Percentiles rank a stretch among this genome's conserved stretches.
Conservation (phyloP, 2,329 filamentous ascomycete species). For the Alternaria brassicae region DNA sequence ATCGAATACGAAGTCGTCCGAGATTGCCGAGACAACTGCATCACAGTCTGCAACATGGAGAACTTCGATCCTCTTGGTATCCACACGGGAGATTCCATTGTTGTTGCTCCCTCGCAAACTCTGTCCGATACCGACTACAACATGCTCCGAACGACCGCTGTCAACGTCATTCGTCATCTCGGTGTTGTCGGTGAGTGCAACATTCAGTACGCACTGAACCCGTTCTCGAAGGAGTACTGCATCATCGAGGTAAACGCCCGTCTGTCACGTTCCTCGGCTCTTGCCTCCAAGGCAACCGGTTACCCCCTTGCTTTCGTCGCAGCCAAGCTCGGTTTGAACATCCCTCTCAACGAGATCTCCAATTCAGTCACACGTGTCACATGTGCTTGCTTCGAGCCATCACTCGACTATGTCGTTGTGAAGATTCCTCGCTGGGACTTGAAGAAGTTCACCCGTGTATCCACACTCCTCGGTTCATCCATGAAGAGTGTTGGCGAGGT, state of each 20-base stretch:
- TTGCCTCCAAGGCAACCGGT: conserved; percentile 96
- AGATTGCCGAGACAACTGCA: conserved; percentile 95
- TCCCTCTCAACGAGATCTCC: conserved; percentile 93
- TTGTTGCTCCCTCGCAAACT: conserved; percentile 96
- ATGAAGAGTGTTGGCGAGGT: conserved; percentile 99
- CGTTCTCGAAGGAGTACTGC: conserved; percentile 94
- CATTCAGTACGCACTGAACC: conserved; percentile 97
- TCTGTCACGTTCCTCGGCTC: conserved; percentile 90
- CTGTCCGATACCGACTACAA: conserved; percentile 98
- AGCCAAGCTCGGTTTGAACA: conserved; percentile 92
- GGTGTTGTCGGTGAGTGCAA: conserved; percentile 99
- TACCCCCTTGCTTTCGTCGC: conserved; percentile 97
- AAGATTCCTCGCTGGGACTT: conserved; percentile 99
- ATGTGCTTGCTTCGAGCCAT: conserved; percentile 97
- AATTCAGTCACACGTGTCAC: conserved; percentile 97
- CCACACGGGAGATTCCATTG: conserved; percentile 97
- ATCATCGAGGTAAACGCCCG: conserved; percentile 99
- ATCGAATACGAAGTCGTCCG: conserved; percentile 99
- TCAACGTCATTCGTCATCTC: conserved; percentile 95
- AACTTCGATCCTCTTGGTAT: conserved; percentile 99
- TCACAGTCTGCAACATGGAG: conserved; percentile 99
- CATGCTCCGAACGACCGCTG: conserved; percentile 95
- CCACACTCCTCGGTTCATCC: conserved; percentile 91
- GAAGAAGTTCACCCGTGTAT: conserved; percentile 98
- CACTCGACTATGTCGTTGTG: conserved; percentile 95